Base-by-base conservation (phyloP, 2,329 filamentous ascomycete genomes). In the Drechslerella coelobrocha region DNA sequence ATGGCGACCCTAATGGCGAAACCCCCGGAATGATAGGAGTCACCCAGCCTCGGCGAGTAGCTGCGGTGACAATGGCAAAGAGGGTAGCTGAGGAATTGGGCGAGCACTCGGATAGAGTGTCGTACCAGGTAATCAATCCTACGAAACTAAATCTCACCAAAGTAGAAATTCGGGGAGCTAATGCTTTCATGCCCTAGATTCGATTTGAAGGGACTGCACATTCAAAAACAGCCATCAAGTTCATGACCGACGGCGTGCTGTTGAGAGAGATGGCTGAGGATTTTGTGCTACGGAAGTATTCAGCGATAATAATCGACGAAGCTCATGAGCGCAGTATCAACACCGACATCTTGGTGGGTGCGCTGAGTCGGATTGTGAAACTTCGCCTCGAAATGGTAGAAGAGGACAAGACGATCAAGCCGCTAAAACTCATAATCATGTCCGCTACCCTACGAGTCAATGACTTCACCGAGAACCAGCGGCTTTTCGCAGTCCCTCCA, bases 161-260 rank as follows among this genome's bases (percentile, higher is more conserved):
- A 48, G 19, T 45, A 53, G 52, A 27, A 19, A 19, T 24, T 8
- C 8, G 34, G 39, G 21, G 10, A 54, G 8, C 54, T 61, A 72
- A 56, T 6, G 5, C 19, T 19, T 31, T 23, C 21, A 17, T 43
- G 2, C 29, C 19, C 26, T 50, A 92, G 78, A 97, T 99, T 75
- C 89, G 95, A 23, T 99, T 97, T 74, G 94, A 99, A 77, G 91
- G 89, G 53, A 93, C 88, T 0, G 87, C 89, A 1, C 86, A 87
- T 52, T 82, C 87, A 26, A 88, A 91, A 56, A 99, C 94, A 0
- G 89, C 91, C 4, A 86, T 99, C 78, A 99, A 99, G 78, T 99
- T 97, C 80, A 97, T 99, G 92, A 99, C 94, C 0, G 94, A 99
- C 79, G 94, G 94, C 84, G 92, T 99, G 26, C 82, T 99, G 68